These are phyloP conservation scores for Paramarasmius palmivorus DNA, from an alignment of 1,284 basidiomycete genomes.

Conservation along the genomic window DNA sequence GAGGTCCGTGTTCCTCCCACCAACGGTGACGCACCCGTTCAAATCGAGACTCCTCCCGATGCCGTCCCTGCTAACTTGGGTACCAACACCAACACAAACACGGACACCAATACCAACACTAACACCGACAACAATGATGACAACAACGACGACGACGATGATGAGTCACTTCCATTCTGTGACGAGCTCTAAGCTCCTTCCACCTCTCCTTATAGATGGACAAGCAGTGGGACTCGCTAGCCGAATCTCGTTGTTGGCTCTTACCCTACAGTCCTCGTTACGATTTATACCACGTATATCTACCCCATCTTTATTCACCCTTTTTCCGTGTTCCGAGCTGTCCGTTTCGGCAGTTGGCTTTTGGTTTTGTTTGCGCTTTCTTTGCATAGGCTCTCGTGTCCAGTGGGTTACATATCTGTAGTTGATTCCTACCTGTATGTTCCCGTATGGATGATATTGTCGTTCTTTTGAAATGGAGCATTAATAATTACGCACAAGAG, in stretches of 20 bases:
- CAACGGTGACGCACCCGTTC: conserved; percentile 36
- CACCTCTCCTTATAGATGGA: neutral
- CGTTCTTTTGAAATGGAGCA: no score
- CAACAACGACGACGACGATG: conserved; percentile 32
- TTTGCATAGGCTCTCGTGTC: no score
- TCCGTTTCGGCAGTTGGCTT: no score
- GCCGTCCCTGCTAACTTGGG: conserved; percentile 28
- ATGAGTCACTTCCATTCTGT: conserved; percentile 58
- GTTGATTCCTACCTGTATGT: no score
- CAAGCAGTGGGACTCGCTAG: neutral
- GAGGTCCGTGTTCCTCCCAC: conserved; percentile 39
- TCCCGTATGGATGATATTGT: no score
- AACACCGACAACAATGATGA: conserved; percentile 1
- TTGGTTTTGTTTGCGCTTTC: no score
- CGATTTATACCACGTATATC: no score
- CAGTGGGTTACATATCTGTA: no score
- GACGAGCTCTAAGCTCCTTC: conserved; percentile 43
- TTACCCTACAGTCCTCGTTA: neutral
- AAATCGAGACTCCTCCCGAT: conserved; percentile 19
- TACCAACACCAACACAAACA: neutral
- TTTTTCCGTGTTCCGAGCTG: no score
- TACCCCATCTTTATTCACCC: no score
- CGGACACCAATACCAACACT: neutral
- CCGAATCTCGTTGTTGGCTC: neutral
- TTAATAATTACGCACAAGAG: no score